Evolutionary conservation across 441 rosid species (phyloP).

Genomic region (Syzygium syzygioides): DNA sequence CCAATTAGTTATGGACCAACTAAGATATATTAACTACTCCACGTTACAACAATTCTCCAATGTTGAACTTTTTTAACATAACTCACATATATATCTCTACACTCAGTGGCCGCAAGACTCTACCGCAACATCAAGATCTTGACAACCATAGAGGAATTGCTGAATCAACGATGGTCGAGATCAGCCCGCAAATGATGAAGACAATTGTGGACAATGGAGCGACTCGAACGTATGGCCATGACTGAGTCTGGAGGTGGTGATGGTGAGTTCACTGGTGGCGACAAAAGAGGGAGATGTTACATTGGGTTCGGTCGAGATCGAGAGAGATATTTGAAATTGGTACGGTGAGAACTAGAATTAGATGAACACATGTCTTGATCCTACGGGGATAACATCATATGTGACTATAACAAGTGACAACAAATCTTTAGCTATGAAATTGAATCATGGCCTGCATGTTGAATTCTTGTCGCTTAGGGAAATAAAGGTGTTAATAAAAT

Average conservation of each 20-base stretch:
- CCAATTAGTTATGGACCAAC: no score
- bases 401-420: no score
- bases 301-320: neutral
- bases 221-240: neutral
- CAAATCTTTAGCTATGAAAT: no score
- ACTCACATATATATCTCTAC: neutral
- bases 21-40: no score
- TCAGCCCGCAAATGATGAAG: neutral
- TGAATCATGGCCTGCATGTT: no score
- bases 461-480: no score
- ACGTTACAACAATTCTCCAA: rapidly evolving
- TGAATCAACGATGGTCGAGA: neutral
- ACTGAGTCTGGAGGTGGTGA: neutral
- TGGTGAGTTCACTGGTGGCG: neutral
- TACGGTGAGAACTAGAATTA: neutral
- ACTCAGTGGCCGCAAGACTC: rapidly evolving
- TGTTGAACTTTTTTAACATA: rapidly evolving
- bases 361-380: no score
- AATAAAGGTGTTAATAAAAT: no score
- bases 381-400: no score
- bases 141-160: neutral
- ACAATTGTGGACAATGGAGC: neutral
- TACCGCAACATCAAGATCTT: neutral
- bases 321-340: neutral
- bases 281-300: neutral